A percentile compares a stretch with the other conserved stretches of the same genome.
These are phyloP conservation scores for Cyclotella cryptica DNA, from an alignment of 108 stramenopile species.

Conservation along the genomic window DNA sequence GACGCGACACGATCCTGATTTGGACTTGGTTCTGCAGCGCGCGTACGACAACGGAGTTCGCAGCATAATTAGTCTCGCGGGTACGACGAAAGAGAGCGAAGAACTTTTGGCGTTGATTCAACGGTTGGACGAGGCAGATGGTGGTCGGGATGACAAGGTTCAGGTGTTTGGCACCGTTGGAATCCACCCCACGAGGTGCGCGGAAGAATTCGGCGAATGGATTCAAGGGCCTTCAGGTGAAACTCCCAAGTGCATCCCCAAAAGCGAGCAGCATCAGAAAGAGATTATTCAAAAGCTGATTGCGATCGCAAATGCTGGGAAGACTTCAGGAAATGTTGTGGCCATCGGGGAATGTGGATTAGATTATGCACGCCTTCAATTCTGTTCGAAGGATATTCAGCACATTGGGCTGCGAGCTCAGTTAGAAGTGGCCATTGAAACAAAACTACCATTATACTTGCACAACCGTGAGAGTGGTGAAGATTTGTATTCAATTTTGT, in stretches of 20 bases:
- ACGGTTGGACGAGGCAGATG: conserved; percentile 20
- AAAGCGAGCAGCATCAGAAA: conserved; percentile 30
- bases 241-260: conserved; percentile 27
- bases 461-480: conserved; percentile 91
- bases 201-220: conserved; percentile 76
- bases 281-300: conserved; percentile 56
- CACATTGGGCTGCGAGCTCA: conserved; percentile 82
- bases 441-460: conserved; percentile 89
- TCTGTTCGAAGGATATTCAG: conserved; percentile 87
- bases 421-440: conserved; percentile 65
- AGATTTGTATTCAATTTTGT: conserved; percentile 79
- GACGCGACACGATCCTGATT: conserved; percentile 85
- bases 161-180: conserved; percentile 88
- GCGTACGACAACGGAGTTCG: conserved; percentile 67
- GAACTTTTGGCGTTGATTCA: conserved; percentile 35
- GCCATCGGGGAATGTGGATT: conserved; percentile 96
- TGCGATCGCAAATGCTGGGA: conserved; percentile 60
- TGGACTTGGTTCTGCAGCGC: conserved; percentile 84
- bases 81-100: conserved; percentile 77
- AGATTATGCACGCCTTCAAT: conserved; percentile 95
- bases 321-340: conserved; percentile 68
- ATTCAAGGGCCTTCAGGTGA: conserved; percentile 13
- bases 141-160: not conserved
- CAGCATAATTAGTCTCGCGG: conserved; percentile 80
- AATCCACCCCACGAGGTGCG: conserved; percentile 94